Base-by-base conservation (phyloP, 208 protist species). In the Trypanosoma avium region DNA sequence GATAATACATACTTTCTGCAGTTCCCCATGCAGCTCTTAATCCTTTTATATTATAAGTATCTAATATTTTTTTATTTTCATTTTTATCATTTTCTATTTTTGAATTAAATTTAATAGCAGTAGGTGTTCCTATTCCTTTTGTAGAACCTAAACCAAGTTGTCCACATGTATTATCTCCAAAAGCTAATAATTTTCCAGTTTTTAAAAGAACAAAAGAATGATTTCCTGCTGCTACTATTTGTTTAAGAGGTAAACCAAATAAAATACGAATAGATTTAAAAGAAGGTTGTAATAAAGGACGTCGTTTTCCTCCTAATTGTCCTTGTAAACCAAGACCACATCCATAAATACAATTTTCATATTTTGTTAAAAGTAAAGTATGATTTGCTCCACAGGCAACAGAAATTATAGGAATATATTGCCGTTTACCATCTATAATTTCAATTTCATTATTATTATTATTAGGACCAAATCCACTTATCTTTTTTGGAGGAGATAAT, bases 161-260 rank as follows among this genome's bases (percentile, higher is more conserved):
- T 4, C 88, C 88, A 46, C 77, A 82, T 21, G 66, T 75, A 69
- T 94, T 94, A 56, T 90, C 82, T 24, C 88, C 89, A 65, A 91
- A 95, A 4, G 82, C 85, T 21, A 92, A 75, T 26, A 95, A 71
- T 35, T 81, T 79, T 8, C 86, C 86, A 8, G 82, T 92, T 47
- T 77, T 56, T 8, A 92, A 73, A 43, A 92, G 72, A n/a, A 84
- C 81, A 65, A 95, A 86, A 58, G 80, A 90, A 70, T 95, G 89
- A 5, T 84, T 70, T 22, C 73, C 86, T 21, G 84, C 79, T 7
- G 86, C 89, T 1, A 65, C 48, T 19, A 95, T 70, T 42, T 78
- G 67, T 17, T 52, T 55, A 29, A 93, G 75, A 10, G 77, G 74
- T n/a, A 92, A 69, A 24, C 89, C 89, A 64, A 93, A 90, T 17